Conservation (phyloP, 2,329 filamentous ascomycete species). For the Microdochium nivale region DNA sequence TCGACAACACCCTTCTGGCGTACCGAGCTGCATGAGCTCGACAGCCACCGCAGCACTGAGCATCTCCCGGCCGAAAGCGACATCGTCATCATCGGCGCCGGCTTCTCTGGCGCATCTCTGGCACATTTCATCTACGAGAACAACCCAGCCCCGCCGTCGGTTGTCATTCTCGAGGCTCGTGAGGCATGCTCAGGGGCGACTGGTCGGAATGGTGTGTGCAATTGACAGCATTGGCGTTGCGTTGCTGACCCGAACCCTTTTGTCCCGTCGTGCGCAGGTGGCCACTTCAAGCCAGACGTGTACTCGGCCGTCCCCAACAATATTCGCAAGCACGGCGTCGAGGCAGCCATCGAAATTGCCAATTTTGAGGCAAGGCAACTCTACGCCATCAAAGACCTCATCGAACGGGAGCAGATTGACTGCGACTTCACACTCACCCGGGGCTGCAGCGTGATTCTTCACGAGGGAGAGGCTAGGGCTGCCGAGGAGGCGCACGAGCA, state of each 20-base stretch:
- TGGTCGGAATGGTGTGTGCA: slow-evolving; percentile 13
- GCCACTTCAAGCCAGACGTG: slow-evolving; percentile 13
- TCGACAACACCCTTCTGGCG: slow-evolving; percentile 44
- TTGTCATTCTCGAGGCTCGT: slow-evolving; percentile 18
- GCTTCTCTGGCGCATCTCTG: slow-evolving; percentile 40
- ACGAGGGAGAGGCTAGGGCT: slow-evolving; percentile 16
- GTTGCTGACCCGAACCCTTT: background rate
- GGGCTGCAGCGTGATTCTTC: slow-evolving; percentile 23
- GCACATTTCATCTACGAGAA: slow-evolving; percentile 36
- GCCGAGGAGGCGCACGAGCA: slow-evolving; percentile 1
- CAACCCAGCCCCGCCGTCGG: slow-evolving; percentile 9
- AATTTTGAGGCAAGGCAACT: slow-evolving; percentile 27
- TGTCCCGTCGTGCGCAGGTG: slow-evolving; percentile 9
- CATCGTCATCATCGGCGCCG: slow-evolving; percentile 44
- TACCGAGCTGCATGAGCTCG: slow-evolving; percentile 38
- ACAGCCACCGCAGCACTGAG: slow-evolving; percentile 39
- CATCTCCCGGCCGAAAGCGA: slow-evolving; percentile 37
- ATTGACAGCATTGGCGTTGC: too few relatives aligned
- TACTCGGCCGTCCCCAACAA: slow-evolving; percentile 10
- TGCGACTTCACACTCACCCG: slow-evolving; percentile 26
- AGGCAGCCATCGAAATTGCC: slow-evolving; percentile 15
- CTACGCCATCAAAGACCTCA: slow-evolving; percentile 20
- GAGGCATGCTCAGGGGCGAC: slow-evolving; percentile 19
- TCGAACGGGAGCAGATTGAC: slow-evolving; percentile 25
- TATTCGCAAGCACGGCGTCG: slow-evolving; percentile 12